These are phyloP conservation scores for Russula abietina DNA, from an alignment of 768 basidiomycete species.

Conservation along the genomic window DNA sequence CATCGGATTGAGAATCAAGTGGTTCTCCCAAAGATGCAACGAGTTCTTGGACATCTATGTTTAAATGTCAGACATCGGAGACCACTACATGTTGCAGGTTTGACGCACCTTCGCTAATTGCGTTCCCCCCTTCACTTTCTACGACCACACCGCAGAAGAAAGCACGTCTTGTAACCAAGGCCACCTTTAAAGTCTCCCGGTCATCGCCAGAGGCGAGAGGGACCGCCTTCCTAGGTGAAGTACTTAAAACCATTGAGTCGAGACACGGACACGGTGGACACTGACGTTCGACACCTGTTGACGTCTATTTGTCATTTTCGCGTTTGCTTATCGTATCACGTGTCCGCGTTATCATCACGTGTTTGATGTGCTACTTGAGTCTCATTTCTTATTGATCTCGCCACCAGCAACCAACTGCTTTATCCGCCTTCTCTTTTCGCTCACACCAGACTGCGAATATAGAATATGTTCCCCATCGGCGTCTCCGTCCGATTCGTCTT, in stretches of 20 bases:
- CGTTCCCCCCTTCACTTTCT: constrained; percentile 67
- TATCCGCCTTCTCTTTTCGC: constrained; percentile 19
- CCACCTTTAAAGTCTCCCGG: constrained; percentile 37
- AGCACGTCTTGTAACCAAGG: constrained; percentile 62
- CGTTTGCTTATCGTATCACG: constrained; percentile 11
- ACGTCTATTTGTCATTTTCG: constrained; percentile 16
- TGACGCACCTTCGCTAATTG: constrained; percentile 57
- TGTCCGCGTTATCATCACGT: constrained; percentile 22
- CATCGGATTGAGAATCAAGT: constrained; percentile 46
- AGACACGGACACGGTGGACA: neutral
- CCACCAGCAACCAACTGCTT: neutral
- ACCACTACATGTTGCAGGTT: neutral
- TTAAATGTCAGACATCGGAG: neutral
- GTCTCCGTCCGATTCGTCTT: neutral
- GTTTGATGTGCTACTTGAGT: neutral
- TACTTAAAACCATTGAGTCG: constrained; percentile 51
- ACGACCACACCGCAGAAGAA: constrained; percentile 90
- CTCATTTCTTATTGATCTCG: constrained; percentile 4
- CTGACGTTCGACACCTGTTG: constrained; percentile 8
- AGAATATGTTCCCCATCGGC: neutral
- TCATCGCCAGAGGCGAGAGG: constrained; percentile 70
- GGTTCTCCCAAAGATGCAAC: constrained; percentile 71
- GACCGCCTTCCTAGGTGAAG: constrained; percentile 67
- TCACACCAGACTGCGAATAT: constrained; percentile 4
- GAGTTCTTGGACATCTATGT: constrained; percentile 31